A percentile compares a stretch with the other conserved stretches of the same genome.
Evolutionary conservation across 1,284 basidiomycete genomes (phyloP).

Genomic region (Xanthoconium separans): DNA sequence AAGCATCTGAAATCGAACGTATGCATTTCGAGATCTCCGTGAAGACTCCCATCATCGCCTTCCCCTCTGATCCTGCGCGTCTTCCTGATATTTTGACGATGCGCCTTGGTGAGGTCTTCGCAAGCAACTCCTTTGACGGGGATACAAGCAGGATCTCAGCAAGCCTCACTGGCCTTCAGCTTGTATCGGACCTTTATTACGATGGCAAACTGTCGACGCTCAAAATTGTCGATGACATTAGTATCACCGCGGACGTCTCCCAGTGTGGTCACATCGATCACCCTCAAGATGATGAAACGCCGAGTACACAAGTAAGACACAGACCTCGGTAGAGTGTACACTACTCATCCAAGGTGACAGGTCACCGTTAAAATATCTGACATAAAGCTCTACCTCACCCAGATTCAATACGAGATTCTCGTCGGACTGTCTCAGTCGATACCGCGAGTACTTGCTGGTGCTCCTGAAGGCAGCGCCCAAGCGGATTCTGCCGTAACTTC

Average conservation of each 20-base stretch:
- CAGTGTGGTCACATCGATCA: conserved; percentile 61
- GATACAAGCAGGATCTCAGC: conserved; percentile 66
- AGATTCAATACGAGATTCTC: conserved; percentile 85
- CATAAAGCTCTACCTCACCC: conserved; percentile 86
- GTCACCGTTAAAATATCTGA: conserved; percentile 82
- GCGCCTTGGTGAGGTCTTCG: conserved; percentile 87
- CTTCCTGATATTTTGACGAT: conserved; percentile 77
- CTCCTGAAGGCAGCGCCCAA: conserved; percentile 37
- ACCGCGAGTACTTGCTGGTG: conserved; percentile 61
- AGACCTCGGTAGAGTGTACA: neutral
- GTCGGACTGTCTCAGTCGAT: conserved; percentile 75
- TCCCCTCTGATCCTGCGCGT: conserved; percentile 71
- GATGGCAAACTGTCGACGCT: conserved; percentile 53
- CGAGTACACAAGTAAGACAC: conserved; percentile 67
- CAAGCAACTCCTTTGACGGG: conserved; percentile 77
- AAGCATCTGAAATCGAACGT: conserved; percentile 83
- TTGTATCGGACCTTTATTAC: conserved; percentile 68
- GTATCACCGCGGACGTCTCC: conserved; percentile 70
- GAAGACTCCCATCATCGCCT: conserved; percentile 91
- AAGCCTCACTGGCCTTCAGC: conserved; percentile 82
- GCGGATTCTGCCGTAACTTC: conserved; percentile 24
- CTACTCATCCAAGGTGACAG: conserved; percentile 39
- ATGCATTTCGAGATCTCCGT: conserved; percentile 93
- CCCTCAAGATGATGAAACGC: conserved; percentile 46
- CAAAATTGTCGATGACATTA: conserved; percentile 93